Percentiles rank a stretch among this genome's conserved stretches.
Conservation (phyloP, 2,329 filamentous ascomycete species). For the Trichoderma brevicompactum region DNA sequence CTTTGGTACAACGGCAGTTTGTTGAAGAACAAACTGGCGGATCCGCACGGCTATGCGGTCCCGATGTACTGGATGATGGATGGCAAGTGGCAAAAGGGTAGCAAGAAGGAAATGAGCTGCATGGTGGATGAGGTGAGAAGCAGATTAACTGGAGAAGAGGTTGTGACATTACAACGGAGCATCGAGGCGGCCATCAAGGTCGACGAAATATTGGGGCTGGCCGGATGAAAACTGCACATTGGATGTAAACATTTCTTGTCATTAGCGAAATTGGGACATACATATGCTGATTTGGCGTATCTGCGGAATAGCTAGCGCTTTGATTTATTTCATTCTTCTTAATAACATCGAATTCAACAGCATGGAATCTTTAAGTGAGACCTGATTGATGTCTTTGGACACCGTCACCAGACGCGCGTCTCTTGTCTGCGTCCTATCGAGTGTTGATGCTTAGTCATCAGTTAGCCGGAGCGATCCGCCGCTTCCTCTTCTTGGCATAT, state of each 20-base stretch:
- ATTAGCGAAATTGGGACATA: not conserved
- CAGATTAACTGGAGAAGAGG: slow-evolving; percentile 18
- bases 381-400: no score
- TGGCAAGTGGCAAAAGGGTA: slow-evolving; percentile 44
- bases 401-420: no score
- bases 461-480: not conserved
- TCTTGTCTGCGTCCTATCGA: not conserved
- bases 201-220: not conserved
- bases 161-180: slow-evolving; percentile 10
- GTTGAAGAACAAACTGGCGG: slow-evolving; percentile 46
- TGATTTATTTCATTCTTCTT: not conserved
- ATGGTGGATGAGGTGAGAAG: slow-evolving; percentile 38
- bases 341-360: no score
- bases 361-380: no score
- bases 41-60: slow-evolving; percentile 41
- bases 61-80: slow-evolving; percentile 49
- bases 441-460: not conserved
- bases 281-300: not conserved
- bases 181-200: slow-evolving; percentile 21
- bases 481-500: not conserved
- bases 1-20: slow-evolving; percentile 52
- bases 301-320: not conserved
- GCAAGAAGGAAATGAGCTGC: slow-evolving; percentile 45
- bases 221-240: not conserved
- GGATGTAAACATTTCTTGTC: not conserved